Evolutionary conservation across 2,329 filamentous ascomycete species (phyloP), one percentile per base, ranked within the genome.

Genomic region (Diaporthe vaccinii): DNA sequence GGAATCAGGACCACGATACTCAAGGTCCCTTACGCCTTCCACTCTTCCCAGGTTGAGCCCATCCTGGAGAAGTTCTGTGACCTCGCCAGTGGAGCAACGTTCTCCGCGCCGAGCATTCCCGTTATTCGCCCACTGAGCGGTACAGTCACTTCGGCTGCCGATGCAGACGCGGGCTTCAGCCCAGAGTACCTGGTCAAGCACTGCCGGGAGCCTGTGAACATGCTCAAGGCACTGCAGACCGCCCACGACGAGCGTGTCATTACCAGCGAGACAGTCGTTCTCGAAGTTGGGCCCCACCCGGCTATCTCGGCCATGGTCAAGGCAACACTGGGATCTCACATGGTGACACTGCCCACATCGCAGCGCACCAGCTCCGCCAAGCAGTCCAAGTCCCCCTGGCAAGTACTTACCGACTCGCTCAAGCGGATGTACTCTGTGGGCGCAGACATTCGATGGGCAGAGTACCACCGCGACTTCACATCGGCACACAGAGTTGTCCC

Each of bases 261-360:
- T 59, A 88, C 92, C 77, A 90, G 91, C 76, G 90, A 91, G 83
- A 93, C 92, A 7, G 87, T 91, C 39, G 94, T 91, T 89, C 84
- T 95, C 72, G 93, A 95, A 81, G 85, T 95, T 77, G 93, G 93
- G n/a, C 92, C 93, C 46, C 92, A 94, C 79, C 92, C 93, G 0
- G 89, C 94, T 25, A 93, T 91, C 82, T 88, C 88, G 58, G 89
- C 89, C 75, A 92, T 95, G 88, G 88, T 94, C 77, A 93, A 92
- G 84, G 88, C 90, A 20, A 91, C 89, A 7, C 87, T 93, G 72
- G 89, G 89, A 39, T 82, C 84, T 3, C 84, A 86, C 9, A 89
- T 88, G 28, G 85, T 88, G 51, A 88, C 89, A 20, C 86, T 89
- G 17, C 87, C 91, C 6, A 91, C 90, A 89, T 49, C 89, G 91